Conservation (phyloP, 305 asterid species). For the Fraxinus albicans region DNA sequence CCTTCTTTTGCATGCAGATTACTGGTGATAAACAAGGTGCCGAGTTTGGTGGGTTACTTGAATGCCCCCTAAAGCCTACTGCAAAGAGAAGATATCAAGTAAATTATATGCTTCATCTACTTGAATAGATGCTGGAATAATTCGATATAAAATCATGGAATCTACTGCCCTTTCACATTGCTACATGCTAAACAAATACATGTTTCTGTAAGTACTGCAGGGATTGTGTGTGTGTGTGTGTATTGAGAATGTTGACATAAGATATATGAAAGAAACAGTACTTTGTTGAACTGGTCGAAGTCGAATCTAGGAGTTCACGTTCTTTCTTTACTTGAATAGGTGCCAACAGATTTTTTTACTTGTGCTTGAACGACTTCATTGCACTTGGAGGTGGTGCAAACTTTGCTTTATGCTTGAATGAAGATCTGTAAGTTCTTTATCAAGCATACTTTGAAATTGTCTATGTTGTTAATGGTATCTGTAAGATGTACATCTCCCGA, state of each 20-base stretch:
- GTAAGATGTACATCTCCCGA: background rate
- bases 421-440: slow-evolving; percentile 64
- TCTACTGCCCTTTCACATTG: background rate
- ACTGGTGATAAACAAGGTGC: slow-evolving; percentile 94
- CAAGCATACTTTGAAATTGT: slow-evolving; percentile 5
- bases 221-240: background rate
- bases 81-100: slow-evolving; percentile 91
- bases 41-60: slow-evolving; percentile 88
- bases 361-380: slow-evolving; percentile 69
- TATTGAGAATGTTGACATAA: background rate
- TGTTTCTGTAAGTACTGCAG: background rate
- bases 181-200: background rate
- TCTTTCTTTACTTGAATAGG: slow-evolving; percentile 40
- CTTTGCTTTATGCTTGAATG: slow-evolving; percentile 65
- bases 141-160: background rate
- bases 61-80: slow-evolving; percentile 81
- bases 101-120: slow-evolving; percentile 20
- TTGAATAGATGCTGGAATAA: background rate
- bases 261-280: background rate
- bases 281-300: background rate
- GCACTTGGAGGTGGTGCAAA: slow-evolving; percentile 79
- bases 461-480: background rate
- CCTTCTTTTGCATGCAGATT: slow-evolving; percentile 48
- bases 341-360: slow-evolving; percentile 64
- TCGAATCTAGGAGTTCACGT: background rate